Evolutionary conservation across 208 protist species (phyloP).

Genomic region (Acanthamoeba royreba): DNA sequence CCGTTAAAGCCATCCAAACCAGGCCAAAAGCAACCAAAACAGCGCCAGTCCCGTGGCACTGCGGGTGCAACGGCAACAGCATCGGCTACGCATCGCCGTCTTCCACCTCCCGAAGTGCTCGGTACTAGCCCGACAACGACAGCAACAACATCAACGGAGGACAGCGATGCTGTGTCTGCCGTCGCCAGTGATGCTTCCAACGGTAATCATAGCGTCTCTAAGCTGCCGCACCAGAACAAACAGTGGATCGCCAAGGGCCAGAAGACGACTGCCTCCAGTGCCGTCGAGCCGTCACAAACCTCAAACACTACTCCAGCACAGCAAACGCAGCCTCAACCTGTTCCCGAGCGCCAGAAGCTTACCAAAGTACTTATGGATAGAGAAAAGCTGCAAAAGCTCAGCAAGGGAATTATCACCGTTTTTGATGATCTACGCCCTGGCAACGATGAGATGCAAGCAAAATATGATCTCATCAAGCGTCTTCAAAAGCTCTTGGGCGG

Average conservation of each 20-base stretch:
- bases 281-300: too few relatives aligned
- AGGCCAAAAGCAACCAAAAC: too few relatives aligned
- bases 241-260: background rate
- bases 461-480: background rate
- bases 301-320: too few relatives aligned
- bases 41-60: too few relatives aligned
- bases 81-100: background rate
- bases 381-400: too few relatives aligned
- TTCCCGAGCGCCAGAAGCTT: background rate
- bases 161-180: background rate
- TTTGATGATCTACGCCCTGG: background rate
- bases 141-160: background rate
- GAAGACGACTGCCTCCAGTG: too few relatives aligned
- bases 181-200: too few relatives aligned
- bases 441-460: background rate
- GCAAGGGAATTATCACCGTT: background rate
- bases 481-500: background rate
- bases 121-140: background rate
- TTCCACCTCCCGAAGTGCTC: background rate
- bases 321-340: too few relatives aligned
- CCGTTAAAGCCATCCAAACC: too few relatives aligned
- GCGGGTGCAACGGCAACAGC: too few relatives aligned
- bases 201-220: too few relatives aligned
- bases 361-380: too few relatives aligned
- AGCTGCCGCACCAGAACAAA: background rate